Base-by-base conservation (phyloP, 169 alveolate genomes). In the Plasmodium coatneyi region DNA sequence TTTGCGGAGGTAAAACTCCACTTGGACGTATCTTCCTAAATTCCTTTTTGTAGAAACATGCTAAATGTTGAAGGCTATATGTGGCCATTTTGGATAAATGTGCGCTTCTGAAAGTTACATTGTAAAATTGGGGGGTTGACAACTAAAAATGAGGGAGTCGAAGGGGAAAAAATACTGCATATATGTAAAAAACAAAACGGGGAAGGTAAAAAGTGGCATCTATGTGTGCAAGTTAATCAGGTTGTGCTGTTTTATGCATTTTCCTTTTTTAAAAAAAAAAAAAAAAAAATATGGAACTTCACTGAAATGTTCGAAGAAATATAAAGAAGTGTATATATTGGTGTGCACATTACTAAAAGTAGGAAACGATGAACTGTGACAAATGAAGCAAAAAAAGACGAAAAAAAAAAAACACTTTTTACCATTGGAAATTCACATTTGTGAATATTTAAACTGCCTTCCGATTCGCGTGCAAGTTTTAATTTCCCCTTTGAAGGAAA, bases 221-320 rank as follows among this genome's bases (percentile, higher is more conserved):
- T 54, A 41, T 52, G 89, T 81, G 89, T 81, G 89, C 89, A 81
- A 74, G 71, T 54, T 14, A 41, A 36, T 52, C 56, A 81, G 39
- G 89, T 81, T 49, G 76, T 10, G 14, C 32, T 81, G 71, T 81
- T 81, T 36, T 81, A 81, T 81, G 36, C 5, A 81, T 54, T 81
- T 81, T 81, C 41, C 60, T 28, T 49, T 54, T 54, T 22, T 7
- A 3, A 81, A 28, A 14, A 12, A 49, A 81, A 81, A 79, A 81
- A 49, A 81, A 81, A 79, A 54, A 81, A 39, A 39, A 32, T 32
- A 81, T 52, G 71, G 78, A 30, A 81, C 52, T 81, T 54, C 71
- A 19, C 70, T 25, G 52, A 52, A 12, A 49, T 36, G 70, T 36
- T 16, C 70, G 19, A 39, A 7, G 41, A 28, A 81, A 28, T 3